Evolutionary conservation across 306 rosid species (phyloP).

Genomic region (Alnus rubra): DNA sequence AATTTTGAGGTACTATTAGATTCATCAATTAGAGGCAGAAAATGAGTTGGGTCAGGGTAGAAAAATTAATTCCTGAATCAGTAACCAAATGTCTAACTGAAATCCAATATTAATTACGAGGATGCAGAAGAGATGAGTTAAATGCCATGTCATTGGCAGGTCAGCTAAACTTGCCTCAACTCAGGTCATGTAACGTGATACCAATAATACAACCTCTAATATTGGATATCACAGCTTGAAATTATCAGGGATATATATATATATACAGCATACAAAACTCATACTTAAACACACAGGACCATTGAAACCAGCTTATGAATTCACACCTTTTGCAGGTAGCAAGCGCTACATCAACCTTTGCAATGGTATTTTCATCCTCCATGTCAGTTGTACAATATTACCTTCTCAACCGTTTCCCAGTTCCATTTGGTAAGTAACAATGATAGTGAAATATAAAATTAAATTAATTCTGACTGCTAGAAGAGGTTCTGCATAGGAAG

Average conservation of each 20-base stretch:
- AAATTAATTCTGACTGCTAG: background rate
- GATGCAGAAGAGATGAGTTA: background rate
- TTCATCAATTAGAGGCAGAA: background rate
- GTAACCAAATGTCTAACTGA: background rate
- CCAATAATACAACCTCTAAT: background rate
- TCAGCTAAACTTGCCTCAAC: background rate
- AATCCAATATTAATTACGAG: background rate
- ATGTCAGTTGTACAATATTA: conserved; percentile 81
- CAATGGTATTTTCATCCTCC: conserved; percentile 75
- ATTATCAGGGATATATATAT: background rate
- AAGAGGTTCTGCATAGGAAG: background rate
- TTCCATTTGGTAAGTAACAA: conserved; percentile 59
- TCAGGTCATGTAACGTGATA: background rate
- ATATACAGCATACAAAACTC: background rate
- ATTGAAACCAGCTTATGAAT: background rate
- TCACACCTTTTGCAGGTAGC: conserved; percentile 51
- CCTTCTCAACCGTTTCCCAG: conserved; percentile 70
- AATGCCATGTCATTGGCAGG: background rate
- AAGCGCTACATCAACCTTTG: conserved; percentile 79
- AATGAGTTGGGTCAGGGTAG: background rate
- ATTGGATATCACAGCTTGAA: background rate
- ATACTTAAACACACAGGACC: background rate
- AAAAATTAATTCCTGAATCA: background rate
- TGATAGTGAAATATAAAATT: background rate
- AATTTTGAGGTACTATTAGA: too few relatives aligned